A percentile compares a stretch with the other conserved stretches of the same genome.
Evolutionary conservation across 2,329 filamentous ascomycete species (phyloP).

Genomic region (Phyllachora maydis): DNA sequence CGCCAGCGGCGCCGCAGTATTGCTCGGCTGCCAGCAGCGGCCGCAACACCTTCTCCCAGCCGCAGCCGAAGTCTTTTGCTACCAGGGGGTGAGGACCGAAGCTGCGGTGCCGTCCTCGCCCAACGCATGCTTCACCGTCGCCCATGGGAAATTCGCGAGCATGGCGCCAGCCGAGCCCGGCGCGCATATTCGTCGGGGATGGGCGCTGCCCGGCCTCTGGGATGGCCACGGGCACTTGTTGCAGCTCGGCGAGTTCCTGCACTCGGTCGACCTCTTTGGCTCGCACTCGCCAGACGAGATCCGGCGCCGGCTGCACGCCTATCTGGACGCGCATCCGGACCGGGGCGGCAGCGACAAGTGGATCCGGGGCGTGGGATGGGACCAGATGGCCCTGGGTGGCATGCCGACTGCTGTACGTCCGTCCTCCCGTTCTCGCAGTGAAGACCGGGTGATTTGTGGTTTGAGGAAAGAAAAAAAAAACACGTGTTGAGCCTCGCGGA

Average conservation of each 20-base stretch:
- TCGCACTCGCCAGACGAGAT: conserved; percentile 32
- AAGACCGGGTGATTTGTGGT: neutral
- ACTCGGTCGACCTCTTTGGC: conserved; percentile 44
- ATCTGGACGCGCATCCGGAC: conserved; percentile 24
- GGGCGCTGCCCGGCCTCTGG: conserved; percentile 47
- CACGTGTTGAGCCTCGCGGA: no score
- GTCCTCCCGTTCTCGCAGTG: neutral
- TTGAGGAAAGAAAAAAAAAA: no score
- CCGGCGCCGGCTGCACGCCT: conserved; percentile 25
- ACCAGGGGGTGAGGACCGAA: conserved; percentile 15
- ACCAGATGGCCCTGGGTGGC: conserved; percentile 40
- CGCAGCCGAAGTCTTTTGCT: conserved; percentile 14
- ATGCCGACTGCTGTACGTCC: conserved; percentile 42
- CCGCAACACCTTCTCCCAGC: conserved; percentile 1
- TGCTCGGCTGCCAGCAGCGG: conserved; percentile 2
- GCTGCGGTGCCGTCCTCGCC: neutral
- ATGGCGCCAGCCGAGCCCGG: neutral
- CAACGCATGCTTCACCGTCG: conserved; percentile 1
- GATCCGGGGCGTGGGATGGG: conserved; percentile 50
- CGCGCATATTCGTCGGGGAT: conserved; percentile 15
- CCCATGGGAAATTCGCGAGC: conserved; percentile 1
- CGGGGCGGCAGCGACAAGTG: conserved; percentile 34
- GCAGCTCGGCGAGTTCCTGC: conserved; percentile 43
- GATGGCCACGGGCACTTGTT: conserved; percentile 50
- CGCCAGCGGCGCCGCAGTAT: conserved; percentile 4